Conservation (phyloP, 768 basidiomycete genomes). For the Suillus placidus region DNA sequence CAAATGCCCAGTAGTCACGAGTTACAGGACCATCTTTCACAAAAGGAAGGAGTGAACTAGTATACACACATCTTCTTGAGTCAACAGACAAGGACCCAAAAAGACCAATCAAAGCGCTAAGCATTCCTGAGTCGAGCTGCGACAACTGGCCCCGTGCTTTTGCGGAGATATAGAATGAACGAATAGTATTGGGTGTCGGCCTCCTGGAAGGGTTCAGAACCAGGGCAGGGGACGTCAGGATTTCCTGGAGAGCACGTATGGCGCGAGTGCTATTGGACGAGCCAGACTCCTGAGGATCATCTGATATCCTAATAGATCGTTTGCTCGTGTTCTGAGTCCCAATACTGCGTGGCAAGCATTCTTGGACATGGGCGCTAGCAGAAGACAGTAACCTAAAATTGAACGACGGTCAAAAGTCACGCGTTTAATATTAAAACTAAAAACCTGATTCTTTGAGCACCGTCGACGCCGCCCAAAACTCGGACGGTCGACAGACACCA, state of each 20-base stretch:
- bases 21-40: conserved; percentile 20
- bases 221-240: background rate
- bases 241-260: background rate
- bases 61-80: conserved; percentile 30
- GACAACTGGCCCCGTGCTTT: conserved; percentile 38
- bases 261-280: conserved; percentile 1
- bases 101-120: conserved; percentile 47
- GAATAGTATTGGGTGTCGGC: conserved; percentile 36
- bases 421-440: too few relatives aligned
- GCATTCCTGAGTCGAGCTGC: conserved; percentile 38
- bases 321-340: background rate
- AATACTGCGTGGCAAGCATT: background rate
- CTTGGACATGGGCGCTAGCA: conserved; percentile 6
- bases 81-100: conserved; percentile 53
- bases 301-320: background rate
- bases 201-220: background rate
- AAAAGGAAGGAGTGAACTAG: conserved; percentile 31
- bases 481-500: conserved; percentile 60
- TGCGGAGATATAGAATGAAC: conserved; percentile 41
- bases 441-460: conserved; percentile 4
- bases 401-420: background rate
- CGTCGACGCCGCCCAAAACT: conserved; percentile 41
- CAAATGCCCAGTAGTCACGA: conserved; percentile 51
- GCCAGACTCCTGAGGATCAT: background rate
- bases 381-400: background rate